phyloP scores from a whole-genome alignment of 768 basidiomycete species.

The Suillus discolor region DNA sequence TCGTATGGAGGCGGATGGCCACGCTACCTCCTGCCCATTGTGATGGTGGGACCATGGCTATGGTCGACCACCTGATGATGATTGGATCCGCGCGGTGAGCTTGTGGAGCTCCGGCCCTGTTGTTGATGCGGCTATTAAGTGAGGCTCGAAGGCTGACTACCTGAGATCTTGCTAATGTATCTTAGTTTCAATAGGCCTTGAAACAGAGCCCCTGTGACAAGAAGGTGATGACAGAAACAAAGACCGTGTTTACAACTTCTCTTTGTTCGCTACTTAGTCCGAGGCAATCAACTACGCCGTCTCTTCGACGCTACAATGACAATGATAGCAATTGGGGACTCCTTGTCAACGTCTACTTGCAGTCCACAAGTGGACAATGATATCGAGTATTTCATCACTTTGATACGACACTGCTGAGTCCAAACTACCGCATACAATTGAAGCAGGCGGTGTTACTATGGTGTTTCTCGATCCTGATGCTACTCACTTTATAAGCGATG shows the following conservation, averaged over 20 bases:
- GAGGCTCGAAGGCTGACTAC: not conserved
- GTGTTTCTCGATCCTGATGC: not conserved
- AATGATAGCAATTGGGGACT: not conserved
- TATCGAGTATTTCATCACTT: not conserved
- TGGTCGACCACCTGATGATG: not conserved
- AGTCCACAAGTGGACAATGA: not conserved
- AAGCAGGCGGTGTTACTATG: not conserved
- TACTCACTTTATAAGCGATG: not conserved
- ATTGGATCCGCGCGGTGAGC: not conserved
- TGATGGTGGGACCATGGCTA: not conserved
- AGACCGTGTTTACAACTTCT: not conserved
- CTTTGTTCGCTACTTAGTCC: not conserved
- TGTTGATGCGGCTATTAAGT: not conserved
- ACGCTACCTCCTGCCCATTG: conserved; percentile 2
- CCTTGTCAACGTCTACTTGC: not conserved
- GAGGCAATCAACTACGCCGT: not conserved
- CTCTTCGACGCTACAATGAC: not conserved
- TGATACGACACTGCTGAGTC: not conserved
- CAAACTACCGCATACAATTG: not conserved
- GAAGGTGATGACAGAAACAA: not conserved
- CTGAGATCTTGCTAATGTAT: not conserved
- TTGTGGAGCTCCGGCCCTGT: not conserved
- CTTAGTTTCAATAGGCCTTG: not conserved
- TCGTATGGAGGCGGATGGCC: not conserved
- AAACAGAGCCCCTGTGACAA: not conserved